phyloP scores from a whole-genome alignment of 2,329 filamentous ascomycete genomes.

The Aspergillus melleus region DNA sequence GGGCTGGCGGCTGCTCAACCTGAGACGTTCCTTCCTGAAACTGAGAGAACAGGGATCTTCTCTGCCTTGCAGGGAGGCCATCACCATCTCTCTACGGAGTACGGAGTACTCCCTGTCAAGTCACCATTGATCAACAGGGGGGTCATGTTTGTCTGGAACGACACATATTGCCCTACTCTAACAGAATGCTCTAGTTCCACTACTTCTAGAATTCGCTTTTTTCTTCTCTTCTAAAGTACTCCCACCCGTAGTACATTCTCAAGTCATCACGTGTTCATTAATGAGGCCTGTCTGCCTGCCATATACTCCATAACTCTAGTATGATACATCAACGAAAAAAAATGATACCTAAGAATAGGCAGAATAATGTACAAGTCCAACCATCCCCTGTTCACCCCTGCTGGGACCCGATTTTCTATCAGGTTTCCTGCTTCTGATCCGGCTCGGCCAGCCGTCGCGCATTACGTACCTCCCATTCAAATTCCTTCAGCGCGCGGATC shows the following conservation, averaged over 20 bases:
- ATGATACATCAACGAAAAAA: background rate
- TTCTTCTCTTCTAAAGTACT: too few relatives aligned
- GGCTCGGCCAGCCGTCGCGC: conserved; percentile 38
- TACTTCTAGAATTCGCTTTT: too few relatives aligned
- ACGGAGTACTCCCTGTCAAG: too few relatives aligned
- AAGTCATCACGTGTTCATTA: background rate
- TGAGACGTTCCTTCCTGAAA: background rate
- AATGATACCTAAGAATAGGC: background rate
- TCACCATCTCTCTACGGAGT: too few relatives aligned
- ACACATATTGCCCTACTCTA: too few relatives aligned
- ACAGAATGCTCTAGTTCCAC: too few relatives aligned
- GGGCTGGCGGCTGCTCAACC: background rate
- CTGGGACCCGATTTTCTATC: background rate
- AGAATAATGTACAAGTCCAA: background rate
- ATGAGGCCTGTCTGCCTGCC: background rate
- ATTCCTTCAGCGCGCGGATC: conserved; percentile 79
- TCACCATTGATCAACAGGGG: too few relatives aligned
- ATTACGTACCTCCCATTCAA: conserved; percentile 86
- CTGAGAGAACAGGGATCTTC: too few relatives aligned
- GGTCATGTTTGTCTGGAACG: too few relatives aligned
- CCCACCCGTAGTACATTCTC: too few relatives aligned
- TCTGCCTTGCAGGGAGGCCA: too few relatives aligned
- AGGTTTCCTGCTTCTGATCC: background rate
- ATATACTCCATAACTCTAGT: background rate
- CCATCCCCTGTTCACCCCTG: background rate